These are phyloP conservation scores for Fraxinus quadrangulata DNA, from an alignment of 257 asterid genomes.

Conservation along the genomic window DNA sequence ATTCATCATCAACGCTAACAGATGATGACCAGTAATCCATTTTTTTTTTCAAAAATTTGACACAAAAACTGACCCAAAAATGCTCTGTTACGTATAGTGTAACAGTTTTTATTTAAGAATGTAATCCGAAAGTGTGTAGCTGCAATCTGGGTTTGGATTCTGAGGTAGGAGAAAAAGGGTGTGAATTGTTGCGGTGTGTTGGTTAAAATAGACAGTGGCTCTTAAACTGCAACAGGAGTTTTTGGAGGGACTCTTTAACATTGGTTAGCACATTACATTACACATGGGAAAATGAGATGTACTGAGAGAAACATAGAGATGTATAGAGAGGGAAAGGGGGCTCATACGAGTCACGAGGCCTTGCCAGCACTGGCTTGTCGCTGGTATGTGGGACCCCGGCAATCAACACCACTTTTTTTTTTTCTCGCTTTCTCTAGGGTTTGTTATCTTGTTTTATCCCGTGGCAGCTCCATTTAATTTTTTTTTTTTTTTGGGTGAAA, in stretches of 20 bases:
- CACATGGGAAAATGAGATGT: background rate
- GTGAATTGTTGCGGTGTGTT: conserved; percentile 9
- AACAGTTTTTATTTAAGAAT: background rate
- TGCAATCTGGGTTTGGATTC: conserved; percentile 5
- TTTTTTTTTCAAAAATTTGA: background rate
- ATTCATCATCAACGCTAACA: conserved; percentile 63
- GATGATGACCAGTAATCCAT: conserved; percentile 72
- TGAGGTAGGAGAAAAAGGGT: conserved; percentile 17
- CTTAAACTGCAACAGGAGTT: conserved; percentile 43
- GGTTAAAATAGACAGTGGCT: conserved; percentile 36
- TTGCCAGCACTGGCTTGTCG: conserved; percentile 11
- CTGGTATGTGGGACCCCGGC: conserved; percentile 20
- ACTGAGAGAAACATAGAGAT: background rate
- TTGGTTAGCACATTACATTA: conserved; percentile 5
- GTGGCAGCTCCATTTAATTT: background rate
- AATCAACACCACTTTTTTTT: background rate
- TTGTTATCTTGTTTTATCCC: background rate
- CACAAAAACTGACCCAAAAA: conserved; percentile 9
- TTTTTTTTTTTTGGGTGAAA: too few species aligned
- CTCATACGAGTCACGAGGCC: background rate
- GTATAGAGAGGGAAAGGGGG: background rate
- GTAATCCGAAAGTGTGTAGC: conserved; percentile 4
- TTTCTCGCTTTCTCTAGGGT: background rate
- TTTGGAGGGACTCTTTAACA: conserved; percentile 24
- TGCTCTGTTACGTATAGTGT: background rate